phyloP scores from a whole-genome alignment of 257 asterid genomes.

The Solanum chmielewskii region DNA sequence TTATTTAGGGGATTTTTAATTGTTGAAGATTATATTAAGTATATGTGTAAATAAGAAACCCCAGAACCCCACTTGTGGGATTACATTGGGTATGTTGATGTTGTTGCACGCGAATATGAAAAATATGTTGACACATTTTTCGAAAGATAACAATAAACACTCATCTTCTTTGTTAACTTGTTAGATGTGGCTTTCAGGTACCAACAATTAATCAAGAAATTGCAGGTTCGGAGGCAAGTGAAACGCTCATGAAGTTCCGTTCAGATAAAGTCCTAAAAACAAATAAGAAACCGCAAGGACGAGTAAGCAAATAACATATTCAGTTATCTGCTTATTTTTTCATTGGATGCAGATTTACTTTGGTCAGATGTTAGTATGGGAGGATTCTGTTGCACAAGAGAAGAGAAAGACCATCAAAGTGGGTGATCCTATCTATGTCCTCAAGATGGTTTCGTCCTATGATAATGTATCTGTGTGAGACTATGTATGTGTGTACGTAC shows the following conservation, averaged over 20 bases:
- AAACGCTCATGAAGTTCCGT: slow-evolving; percentile 36
- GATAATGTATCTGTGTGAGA: slow-evolving; percentile 32
- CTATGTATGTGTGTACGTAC: neutral
- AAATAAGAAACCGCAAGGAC: slow-evolving; percentile 27
- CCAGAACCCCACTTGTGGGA: neutral
- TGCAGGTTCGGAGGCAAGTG: slow-evolving; percentile 32
- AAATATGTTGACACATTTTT: neutral
- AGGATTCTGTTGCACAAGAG: slow-evolving; percentile 12
- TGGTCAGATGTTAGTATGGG: slow-evolving; percentile 45
- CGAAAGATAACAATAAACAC: neutral
- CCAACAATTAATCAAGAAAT: slow-evolving; percentile 59
- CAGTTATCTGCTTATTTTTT: neutral
- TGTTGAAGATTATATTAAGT: neutral
- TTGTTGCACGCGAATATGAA: neutral
- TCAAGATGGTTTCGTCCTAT: slow-evolving; percentile 26
- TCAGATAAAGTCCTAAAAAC: slow-evolving; percentile 32
- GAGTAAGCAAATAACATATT: slow-evolving; percentile 5
- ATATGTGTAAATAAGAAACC: neutral
- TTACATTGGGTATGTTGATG: neutral
- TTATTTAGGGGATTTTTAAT: neutral
- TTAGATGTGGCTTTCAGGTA: slow-evolving; percentile 14
- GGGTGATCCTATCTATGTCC: slow-evolving; percentile 37
- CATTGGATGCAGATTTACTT: slow-evolving; percentile 34
- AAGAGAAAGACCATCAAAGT: slow-evolving; percentile 33
- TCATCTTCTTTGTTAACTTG: neutral